Conservation (phyloP, 2,329 filamentous ascomycete genomes). For the Xylaria sp. region DNA sequence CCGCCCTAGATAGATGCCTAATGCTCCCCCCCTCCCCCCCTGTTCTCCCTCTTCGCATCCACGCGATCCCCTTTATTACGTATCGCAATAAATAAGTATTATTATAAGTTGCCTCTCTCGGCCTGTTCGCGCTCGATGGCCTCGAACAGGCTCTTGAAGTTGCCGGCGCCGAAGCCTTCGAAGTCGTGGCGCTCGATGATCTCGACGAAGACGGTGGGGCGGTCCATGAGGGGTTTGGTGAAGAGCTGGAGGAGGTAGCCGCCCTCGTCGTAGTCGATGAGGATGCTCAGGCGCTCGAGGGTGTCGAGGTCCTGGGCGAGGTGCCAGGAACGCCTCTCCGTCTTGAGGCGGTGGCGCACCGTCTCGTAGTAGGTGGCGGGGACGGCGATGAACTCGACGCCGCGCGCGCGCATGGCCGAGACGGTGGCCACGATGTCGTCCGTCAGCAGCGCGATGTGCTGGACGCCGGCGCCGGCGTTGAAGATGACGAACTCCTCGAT, state of each 20-base stretch:
- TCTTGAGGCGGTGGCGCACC: constrained; percentile 78
- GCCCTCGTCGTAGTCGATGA: constrained; percentile 94
- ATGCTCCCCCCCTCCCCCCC: background rate
- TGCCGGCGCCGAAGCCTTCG: constrained; percentile 91
- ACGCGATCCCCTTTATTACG: background rate
- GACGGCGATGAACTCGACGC: constrained; percentile 92
- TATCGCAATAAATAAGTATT: too few species aligned
- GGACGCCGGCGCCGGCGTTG: constrained; percentile 88
- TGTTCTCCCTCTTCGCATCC: background rate
- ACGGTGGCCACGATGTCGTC: constrained; percentile 82
- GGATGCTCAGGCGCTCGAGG: constrained; percentile 80
- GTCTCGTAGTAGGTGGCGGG: constrained; percentile 86
- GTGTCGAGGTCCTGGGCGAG: constrained; percentile 83
- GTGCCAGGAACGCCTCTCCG: constrained; percentile 66
- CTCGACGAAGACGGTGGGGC: constrained; percentile 94
- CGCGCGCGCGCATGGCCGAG: constrained; percentile 80
- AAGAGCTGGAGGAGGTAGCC: constrained; percentile 84
- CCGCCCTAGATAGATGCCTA: background rate
- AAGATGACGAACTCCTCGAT: constrained; percentile 95
- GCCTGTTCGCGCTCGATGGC: constrained; percentile 95
- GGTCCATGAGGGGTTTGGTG: constrained; percentile 90
- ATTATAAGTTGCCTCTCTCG: constrained; percentile 81
- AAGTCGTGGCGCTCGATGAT: constrained; percentile 95
- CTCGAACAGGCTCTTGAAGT: constrained; percentile 95
- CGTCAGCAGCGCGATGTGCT: constrained; percentile 91